Base-by-base conservation (phyloP, 805 yeast genomes). In the Cyberlindnera subsufficiens region DNA sequence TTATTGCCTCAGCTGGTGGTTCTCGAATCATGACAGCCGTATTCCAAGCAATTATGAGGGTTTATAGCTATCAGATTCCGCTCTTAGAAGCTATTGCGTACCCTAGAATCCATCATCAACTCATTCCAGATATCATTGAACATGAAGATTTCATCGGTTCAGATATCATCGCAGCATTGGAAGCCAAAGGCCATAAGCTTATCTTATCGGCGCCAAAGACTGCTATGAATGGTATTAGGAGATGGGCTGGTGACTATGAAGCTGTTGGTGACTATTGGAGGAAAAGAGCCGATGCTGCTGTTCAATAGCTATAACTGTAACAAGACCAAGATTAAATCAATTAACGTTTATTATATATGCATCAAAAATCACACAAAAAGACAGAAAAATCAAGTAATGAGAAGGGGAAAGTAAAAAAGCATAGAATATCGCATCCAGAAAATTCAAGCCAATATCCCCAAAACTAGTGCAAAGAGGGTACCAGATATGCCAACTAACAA, bases 1-100 rank as follows among this genome's bases (percentile, higher is more conserved):
- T 84, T 5, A 73, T 91, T 45, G 98, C 97, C 0, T 93, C 96
- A 0, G 95, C 97, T 2, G 99, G 99, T 9, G 98, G 98, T 0
- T 82, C 93, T 6, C 69, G 93, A 42, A 91, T 91, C 39, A 71
- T 85, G 13, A 86, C 96, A 0, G 77, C 95, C 1, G 78, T 91
- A 4, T 74, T 91, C 43, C 93, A 89, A 59, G 89, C 91, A 0
- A 73, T 91, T 15, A 71, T 86, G 1, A 66, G 96, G 41, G 65
- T 69, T 3, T 79, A 81, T 48, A 78, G 77, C 58, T 76, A 79
- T 55, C 63, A 72, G 2, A 58, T 78, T 65, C 71, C 80, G 1
- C 58, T 89, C 4, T 65, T 87, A 18, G 82, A 86, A 42, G 72
- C 88, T 0, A 72, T 90, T 18, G 77, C 95, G 0, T 82, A 66